Percentiles rank a stretch among this genome's conserved stretches.
Evolutionary conservation across 371 early-diverging fungal species (phyloP).

Genomic region (Rhizopus sp.): DNA sequence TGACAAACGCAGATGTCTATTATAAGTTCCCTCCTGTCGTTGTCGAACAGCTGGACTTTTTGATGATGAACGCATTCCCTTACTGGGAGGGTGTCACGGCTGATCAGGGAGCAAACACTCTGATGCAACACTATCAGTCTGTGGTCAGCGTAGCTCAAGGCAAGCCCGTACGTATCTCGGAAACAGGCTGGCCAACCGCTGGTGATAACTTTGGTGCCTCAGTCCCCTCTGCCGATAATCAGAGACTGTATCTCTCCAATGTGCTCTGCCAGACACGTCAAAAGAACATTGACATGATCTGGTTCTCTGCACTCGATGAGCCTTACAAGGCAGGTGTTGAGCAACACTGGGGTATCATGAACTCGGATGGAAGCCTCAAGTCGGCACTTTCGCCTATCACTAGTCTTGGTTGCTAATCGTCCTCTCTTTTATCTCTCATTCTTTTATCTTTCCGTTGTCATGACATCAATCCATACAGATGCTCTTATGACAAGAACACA

Average conservation of each 20-base stretch:
- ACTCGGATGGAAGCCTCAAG: constrained; percentile 28
- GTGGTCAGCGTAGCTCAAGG: constrained; percentile 42
- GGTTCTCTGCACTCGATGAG: constrained; percentile 66
- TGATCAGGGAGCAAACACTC: constrained; percentile 45
- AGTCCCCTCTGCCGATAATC: constrained; percentile 53
- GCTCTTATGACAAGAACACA: too few relatives aligned
- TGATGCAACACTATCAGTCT: constrained; percentile 51
- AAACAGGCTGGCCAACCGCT: constrained; percentile 70
- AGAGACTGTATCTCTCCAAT: constrained; percentile 41
- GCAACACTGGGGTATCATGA: constrained; percentile 57
- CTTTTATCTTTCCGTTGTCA: too few relatives aligned
- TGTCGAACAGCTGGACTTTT: constrained; percentile 56
- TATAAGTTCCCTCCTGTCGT: constrained; percentile 49
- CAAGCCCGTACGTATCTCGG: constrained; percentile 62
- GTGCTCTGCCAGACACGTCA: constrained; percentile 52
- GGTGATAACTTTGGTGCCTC: constrained; percentile 55
- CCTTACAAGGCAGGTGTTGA: constrained; percentile 62
- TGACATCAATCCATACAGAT: too few relatives aligned
- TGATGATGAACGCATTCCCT: constrained; percentile 69
- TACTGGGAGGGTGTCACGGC: constrained; percentile 67
- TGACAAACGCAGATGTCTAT: constrained; percentile 64
- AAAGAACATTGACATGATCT: constrained; percentile 52
- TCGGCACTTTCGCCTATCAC: constrained; percentile 1
- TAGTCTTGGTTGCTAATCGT: neutral
- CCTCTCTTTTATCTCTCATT: too few relatives aligned